A percentile compares a stretch with the other conserved stretches of the same genome.
Conservation (phyloP, 164 flowering plant species). For the Tetracentron sinense region DNA sequence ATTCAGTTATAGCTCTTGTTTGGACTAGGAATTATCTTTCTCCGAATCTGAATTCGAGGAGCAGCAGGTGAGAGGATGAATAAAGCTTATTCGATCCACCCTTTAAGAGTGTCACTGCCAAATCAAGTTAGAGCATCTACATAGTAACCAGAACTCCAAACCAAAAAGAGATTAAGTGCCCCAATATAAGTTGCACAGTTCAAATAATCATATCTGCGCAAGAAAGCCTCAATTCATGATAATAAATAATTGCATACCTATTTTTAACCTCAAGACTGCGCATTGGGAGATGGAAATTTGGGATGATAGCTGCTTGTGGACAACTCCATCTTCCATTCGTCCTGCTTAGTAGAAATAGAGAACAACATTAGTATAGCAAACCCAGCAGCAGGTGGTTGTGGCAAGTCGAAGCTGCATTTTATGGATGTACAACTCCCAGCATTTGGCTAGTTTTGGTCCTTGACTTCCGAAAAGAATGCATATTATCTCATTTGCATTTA, state of each 20-base stretch:
- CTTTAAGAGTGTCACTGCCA: too few relatives aligned
- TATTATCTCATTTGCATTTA: too few relatives aligned
- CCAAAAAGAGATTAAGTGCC: background rate
- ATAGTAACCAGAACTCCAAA: background rate
- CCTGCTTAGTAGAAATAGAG: conserved; percentile 26
- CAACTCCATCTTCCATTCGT: conserved; percentile 48
- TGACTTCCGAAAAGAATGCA: background rate
- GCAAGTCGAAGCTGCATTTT: background rate
- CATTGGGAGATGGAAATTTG: conserved; percentile 83
- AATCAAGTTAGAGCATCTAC: background rate
- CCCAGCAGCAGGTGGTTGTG: background rate
- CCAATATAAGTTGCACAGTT: background rate
- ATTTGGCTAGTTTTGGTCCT: background rate
- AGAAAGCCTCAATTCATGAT: background rate
- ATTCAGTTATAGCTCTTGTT: too few relatives aligned
- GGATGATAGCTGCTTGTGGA: conserved; percentile 66
- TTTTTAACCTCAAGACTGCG: conserved; percentile 80
- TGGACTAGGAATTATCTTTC: too few relatives aligned
- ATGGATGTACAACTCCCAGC: background rate
- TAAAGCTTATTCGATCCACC: background rate
- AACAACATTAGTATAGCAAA: background rate
- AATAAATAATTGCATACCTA: conserved; percentile 33
- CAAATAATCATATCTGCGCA: background rate
- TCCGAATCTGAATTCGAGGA: too few relatives aligned
- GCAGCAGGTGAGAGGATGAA: too few relatives aligned